Evolutionary conservation across 495 filamentous ascomycete species (phyloP), one percentile per base, ranked within the genome.

Genomic region (Penicillium angulare): DNA sequence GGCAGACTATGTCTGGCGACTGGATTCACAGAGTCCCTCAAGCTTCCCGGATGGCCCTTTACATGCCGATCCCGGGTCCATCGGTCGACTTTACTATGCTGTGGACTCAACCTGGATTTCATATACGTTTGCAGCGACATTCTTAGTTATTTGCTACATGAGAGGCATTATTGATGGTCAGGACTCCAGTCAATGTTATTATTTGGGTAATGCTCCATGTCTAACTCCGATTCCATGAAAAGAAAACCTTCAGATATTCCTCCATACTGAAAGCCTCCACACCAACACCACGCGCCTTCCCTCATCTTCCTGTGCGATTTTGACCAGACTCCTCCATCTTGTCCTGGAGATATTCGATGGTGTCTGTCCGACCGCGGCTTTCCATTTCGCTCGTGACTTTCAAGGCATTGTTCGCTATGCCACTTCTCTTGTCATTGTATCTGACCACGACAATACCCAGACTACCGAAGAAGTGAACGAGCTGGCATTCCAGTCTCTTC

Each of bases 31-130:
- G 12, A 35, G 18, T 40, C 2, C 17, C 20, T 44, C 47, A 12
- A 55, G 17, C 27, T 59, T 59, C 22, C 56, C 56, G 7, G 43
- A 47, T 22, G 46, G 47, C 8, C 20, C 46, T 41, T 59, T 26
- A 15, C 51, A 55, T 36, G 43, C 39, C 3, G 56, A 59, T 43
- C 17, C 36, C 5, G 46, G 15, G 13, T 39, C 56, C 0, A 45
- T 59, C n/a, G 17, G 43, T 12, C 47, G 47, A 20, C 46, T 59
- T 4, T 50, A 55, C 48, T 59, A 47, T 27, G 52, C 51, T 0
- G 56, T 59, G 4, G 56, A 59, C 43, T 55, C 56, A 5, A 51
- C 56, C 7, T 59, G 56, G 56, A 59, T 59, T 22, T 59, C 56
- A n/a, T 36, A 59, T 33, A 59, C 56, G 0, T 59, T 59, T 55